These are phyloP conservation scores for Whalleya microplaca DNA, from an alignment of 2,329 filamentous ascomycete species.

Conservation along the genomic window DNA sequence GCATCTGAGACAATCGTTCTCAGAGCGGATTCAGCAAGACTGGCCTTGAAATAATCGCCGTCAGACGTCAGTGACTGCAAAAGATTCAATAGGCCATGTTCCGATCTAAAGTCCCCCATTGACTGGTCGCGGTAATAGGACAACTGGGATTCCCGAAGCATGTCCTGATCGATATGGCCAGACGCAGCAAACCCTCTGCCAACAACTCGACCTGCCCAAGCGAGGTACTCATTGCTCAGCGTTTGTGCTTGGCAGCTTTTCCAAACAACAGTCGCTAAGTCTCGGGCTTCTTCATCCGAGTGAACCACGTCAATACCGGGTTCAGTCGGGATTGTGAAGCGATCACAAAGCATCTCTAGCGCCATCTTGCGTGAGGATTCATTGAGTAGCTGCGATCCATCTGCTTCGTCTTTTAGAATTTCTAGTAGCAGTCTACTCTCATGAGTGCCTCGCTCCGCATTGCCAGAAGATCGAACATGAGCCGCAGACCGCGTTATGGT, in stretches of 20 bases:
- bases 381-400: slow-evolving; percentile 67
- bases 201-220: slow-evolving; percentile 85
- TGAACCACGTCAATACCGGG: slow-evolving; percentile 69
- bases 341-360: slow-evolving; percentile 72
- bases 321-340: slow-evolving; percentile 67
- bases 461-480: slow-evolving; percentile 68
- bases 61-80: slow-evolving; percentile 65
- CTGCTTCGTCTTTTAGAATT: slow-evolving; percentile 73
- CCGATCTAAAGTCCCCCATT: slow-evolving; percentile 58
- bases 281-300: slow-evolving; percentile 65
- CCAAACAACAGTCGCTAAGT: slow-evolving; percentile 71
- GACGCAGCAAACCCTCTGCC: slow-evolving; percentile 82
- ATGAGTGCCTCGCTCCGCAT: slow-evolving; percentile 68
- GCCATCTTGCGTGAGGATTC: slow-evolving; percentile 70
- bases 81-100: slow-evolving; percentile 63
- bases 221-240: slow-evolving; percentile 69
- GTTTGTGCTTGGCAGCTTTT: slow-evolving; percentile 70
- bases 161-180: slow-evolving; percentile 65
- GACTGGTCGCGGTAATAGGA: slow-evolving; percentile 52
- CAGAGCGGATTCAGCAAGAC: slow-evolving; percentile 64
- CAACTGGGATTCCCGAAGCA: slow-evolving; percentile 64
- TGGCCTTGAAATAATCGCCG: slow-evolving; percentile 58
- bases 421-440: slow-evolving; percentile 82
- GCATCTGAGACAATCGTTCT: slow-evolving; percentile 61
- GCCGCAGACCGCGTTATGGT: slow-evolving; percentile 72